Evolutionary conservation across 768 basidiomycete species (phyloP).

Genomic region (Boletus rufocinnamomeus): DNA sequence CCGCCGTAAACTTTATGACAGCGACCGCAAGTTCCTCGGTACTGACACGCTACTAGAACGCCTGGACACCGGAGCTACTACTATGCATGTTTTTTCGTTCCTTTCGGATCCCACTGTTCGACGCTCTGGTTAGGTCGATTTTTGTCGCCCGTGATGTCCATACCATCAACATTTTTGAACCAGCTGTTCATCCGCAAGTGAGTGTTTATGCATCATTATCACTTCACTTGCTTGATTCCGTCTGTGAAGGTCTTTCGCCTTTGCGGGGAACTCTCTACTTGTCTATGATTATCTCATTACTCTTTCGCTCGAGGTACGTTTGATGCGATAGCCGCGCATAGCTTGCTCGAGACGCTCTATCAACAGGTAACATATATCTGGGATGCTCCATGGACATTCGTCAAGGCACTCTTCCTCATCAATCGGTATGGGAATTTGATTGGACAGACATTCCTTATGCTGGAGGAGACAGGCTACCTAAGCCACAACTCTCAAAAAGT

Average conservation of each 20-base stretch:
- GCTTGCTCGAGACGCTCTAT: not conserved
- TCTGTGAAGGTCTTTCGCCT: slow-evolving; percentile 4
- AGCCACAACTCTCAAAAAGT: slow-evolving; percentile 18
- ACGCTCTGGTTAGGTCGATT: not conserved
- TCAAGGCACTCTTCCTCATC: slow-evolving; percentile 18
- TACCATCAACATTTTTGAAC: not conserved
- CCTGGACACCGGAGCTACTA: no score
- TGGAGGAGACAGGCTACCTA: slow-evolving; percentile 28
- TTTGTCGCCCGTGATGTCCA: slow-evolving; percentile 11
- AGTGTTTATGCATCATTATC: not conserved
- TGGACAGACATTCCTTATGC: slow-evolving; percentile 22
- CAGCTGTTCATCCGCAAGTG: slow-evolving; percentile 24
- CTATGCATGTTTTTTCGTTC: not conserved
- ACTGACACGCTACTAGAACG: no score
- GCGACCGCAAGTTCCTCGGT: not conserved
- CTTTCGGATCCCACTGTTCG: not conserved
- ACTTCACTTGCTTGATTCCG: not conserved
- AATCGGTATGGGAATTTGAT: slow-evolving; percentile 22
- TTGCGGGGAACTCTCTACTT: slow-evolving; percentile 26
- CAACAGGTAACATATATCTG: slow-evolving; percentile 22
- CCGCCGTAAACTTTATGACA: not conserved
- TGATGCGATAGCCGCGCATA: not conserved
- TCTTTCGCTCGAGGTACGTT: slow-evolving; percentile 27
- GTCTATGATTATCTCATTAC: slow-evolving; percentile 32
- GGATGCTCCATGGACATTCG: slow-evolving; percentile 14